A percentile compares a stretch with the other conserved stretches of the same genome.
Evolutionary conservation across 192 early-diverging fungal genomes (phyloP).

Genomic region (Podila epicladia): DNA sequence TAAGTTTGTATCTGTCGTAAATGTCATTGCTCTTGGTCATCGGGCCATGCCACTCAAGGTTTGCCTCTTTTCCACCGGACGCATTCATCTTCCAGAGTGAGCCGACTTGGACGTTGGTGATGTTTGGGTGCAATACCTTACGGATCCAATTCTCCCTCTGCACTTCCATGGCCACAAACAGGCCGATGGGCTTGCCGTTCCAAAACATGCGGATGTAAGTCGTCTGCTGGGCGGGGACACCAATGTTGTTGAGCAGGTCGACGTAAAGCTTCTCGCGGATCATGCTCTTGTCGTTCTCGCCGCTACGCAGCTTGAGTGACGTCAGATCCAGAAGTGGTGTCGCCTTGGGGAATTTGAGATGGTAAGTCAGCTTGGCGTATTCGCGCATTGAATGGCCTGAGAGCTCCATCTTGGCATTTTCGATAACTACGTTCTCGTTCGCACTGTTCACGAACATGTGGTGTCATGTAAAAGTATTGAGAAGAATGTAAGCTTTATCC

Average conservation of each 20-base stretch:
- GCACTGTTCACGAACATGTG: constrained; percentile 10
- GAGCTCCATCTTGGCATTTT: constrained; percentile 41
- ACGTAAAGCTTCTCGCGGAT: constrained; percentile 55
- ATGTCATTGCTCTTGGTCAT: constrained; percentile 18
- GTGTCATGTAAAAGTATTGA: too few species aligned
- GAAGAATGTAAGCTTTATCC: too few species aligned
- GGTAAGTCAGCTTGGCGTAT: constrained; percentile 52
- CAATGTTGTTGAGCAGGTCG: constrained; percentile 48
- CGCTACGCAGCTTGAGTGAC: constrained; percentile 48
- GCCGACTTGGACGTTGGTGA: constrained; percentile 29
- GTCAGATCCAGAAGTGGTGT: constrained; percentile 27
- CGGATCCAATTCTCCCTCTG: constrained; percentile 31
- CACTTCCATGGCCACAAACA: constrained; percentile 51
- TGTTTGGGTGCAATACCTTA: constrained; percentile 35
- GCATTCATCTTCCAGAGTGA: constrained; percentile 41
- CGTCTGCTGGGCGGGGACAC: constrained; percentile 42
- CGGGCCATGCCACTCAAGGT: constrained; percentile 46
- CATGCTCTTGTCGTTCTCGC: constrained; percentile 50
- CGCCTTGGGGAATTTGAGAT: constrained; percentile 43
- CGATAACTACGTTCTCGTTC: constrained; percentile 28
- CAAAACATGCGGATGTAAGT: constrained; percentile 47
- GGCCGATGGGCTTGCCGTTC: constrained; percentile 47
- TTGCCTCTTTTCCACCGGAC: constrained; percentile 26
- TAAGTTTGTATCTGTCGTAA: constrained; percentile 34
- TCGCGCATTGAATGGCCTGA: constrained; percentile 38